Conservation (phyloP, 768 basidiomycete species). For the Hysterangium stoloniferum region DNA sequence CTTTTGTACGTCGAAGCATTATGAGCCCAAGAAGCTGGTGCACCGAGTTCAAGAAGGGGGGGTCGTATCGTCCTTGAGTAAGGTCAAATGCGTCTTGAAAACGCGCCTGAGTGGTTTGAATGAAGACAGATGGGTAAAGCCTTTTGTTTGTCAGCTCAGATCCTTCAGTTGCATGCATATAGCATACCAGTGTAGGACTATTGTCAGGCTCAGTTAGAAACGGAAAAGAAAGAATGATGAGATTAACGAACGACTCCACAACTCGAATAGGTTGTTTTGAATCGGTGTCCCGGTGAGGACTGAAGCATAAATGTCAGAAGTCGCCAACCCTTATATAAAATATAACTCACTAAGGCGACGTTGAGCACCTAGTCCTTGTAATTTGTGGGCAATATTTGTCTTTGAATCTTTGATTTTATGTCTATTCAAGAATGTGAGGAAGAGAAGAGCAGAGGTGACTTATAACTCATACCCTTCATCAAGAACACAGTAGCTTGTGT, state of each 20-base stretch:
- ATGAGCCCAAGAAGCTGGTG: constrained; percentile 41
- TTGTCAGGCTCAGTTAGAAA: neutral
- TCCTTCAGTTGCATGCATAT: neutral
- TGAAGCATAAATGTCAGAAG: constrained; percentile 17
- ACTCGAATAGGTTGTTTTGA: constrained; percentile 55
- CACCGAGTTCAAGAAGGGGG: constrained; percentile 40
- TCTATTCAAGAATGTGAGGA: constrained; percentile 25
- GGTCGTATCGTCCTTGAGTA: constrained; percentile 40
- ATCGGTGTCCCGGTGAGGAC: constrained; percentile 71
- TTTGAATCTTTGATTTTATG: constrained; percentile 69
- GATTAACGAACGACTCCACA: constrained; percentile 32
- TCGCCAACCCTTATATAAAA: neutral
- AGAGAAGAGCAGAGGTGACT: neutral
- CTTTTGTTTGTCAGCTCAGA: too few species aligned
- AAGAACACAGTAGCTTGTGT: constrained; percentile 37
- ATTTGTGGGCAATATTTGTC: constrained; percentile 41
- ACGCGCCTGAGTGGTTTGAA: constrained; percentile 33
- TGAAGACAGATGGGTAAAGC: constrained; percentile 50
- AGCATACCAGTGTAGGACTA: constrained; percentile 35
- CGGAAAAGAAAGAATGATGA: neutral
- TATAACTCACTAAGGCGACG: constrained; percentile 46
- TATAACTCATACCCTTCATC: constrained; percentile 39
- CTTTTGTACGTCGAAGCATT: constrained; percentile 58
- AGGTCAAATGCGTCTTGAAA: constrained; percentile 51
- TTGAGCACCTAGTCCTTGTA: constrained; percentile 48